Evolutionary conservation across 2,329 filamentous ascomycete genomes (phyloP), one percentile per base, ranked within the genome.

Genomic region (Monosporascus sp.): DNA sequence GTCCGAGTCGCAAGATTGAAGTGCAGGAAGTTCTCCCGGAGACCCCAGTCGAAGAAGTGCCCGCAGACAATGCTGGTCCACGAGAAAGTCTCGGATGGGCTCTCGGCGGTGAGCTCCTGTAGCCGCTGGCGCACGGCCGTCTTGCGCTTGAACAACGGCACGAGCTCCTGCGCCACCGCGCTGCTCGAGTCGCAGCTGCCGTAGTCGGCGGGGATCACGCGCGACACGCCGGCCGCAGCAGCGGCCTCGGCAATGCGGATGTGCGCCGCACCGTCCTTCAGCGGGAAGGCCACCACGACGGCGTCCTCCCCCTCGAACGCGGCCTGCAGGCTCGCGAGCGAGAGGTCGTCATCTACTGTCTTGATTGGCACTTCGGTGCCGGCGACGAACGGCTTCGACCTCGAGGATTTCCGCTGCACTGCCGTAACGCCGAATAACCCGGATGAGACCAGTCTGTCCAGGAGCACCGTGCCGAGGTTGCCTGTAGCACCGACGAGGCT

Each of bases 21-120:
- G 58, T 72, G 70, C 51, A 74, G 49, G 47, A 72, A 72, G 35
- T 63, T 63, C 37, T 66, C 60, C 39, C 55, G 54, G 48, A 74
- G 52, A 4, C 71, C 71, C 71, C 71, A 73, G 60, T 74, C 71
- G 60, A 73, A 74, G 53, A 74, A 72, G 53, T 73, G 70, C 1
- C 71, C 71, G 27, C 63, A 65, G 9, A 72, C 70, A 47, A 74
- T 55, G 44, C 68, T 69, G 6, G 71, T 73, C 67, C 68, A 74
- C 2, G 60, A 57, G 52, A 73, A 72, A 0, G n/a, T 27, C 27
- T 8, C 27, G 5, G 27, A 11, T 1, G 55, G 54, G 9, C 52
- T 39, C 27, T 59, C 47, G 2, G 56, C 61, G 0, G 65, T 59
- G 35, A 70, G 60, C 20, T 55, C 50, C 57, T 67, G 63, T 17